phyloP scores from a whole-genome alignment of 768 basidiomycete species.

The Suillus plorans region DNA sequence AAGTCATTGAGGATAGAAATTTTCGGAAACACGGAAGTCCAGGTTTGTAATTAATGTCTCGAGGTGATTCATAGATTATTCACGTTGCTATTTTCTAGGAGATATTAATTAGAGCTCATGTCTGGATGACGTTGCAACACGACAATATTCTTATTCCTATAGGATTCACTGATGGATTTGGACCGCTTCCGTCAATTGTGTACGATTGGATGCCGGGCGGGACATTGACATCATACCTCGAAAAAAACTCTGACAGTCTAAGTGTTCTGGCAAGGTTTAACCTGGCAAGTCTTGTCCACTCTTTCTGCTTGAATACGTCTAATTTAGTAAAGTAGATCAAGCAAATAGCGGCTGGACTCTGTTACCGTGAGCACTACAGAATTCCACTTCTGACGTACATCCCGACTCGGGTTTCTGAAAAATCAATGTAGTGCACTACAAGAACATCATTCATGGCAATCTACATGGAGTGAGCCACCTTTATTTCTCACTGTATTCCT shows the following conservation, averaged over 20 bases:
- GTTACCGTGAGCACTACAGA: constrained; percentile 20
- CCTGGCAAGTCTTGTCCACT: constrained; percentile 12
- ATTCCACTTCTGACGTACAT: neutral
- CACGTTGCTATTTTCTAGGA: neutral
- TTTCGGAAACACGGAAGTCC: neutral
- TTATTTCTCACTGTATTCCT: neutral
- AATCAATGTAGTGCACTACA: constrained; percentile 19
- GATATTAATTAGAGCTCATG: neutral
- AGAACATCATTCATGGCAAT: constrained; percentile 33
- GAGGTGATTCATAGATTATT: neutral
- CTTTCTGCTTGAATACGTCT: neutral
- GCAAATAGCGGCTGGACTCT: constrained; percentile 20
- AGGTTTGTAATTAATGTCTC: neutral
- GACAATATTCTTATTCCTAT: constrained; percentile 18
- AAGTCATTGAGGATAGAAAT: neutral
- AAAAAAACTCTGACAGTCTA: neutral
- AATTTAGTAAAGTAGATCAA: neutral
- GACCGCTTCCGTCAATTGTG: constrained; percentile 22
- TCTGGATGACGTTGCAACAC: constrained; percentile 7
- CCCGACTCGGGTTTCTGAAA: neutral
- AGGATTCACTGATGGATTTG: constrained; percentile 20
- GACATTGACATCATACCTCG: constrained; percentile 17
- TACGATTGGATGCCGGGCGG: constrained; percentile 27
- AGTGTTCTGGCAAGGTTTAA: constrained; percentile 7
- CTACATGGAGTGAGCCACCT: constrained; percentile 31